These are phyloP conservation scores for Neurospora sp. DNA, from an alignment of 495 filamentous ascomycete genomes.

Conservation along the genomic window DNA sequence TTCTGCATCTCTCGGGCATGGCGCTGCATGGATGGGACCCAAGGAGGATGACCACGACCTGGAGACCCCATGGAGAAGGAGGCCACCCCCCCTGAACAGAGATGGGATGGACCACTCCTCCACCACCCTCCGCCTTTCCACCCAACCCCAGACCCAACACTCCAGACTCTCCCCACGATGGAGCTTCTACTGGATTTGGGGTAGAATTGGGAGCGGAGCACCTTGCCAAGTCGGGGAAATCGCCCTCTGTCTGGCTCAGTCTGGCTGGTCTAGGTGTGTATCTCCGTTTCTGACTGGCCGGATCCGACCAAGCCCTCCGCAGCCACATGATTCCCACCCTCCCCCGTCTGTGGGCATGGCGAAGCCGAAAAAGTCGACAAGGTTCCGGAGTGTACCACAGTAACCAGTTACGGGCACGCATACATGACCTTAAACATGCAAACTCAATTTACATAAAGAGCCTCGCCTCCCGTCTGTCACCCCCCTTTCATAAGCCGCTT, in stretches of 20 bases:
- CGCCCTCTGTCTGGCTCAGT: constrained; percentile 11
- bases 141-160: background rate
- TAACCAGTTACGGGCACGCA: background rate
- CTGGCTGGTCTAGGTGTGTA: background rate
- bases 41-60: background rate
- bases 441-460: background rate
- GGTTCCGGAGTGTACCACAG: background rate
- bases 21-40: background rate
- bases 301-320: constrained; percentile 5
- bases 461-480: background rate
- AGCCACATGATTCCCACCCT: background rate
- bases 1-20: background rate
- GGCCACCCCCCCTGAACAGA: background rate
- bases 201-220: background rate
- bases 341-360: background rate
- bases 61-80: background rate
- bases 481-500: background rate
- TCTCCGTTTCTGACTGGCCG: constrained; percentile 14
- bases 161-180: background rate
- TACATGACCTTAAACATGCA: background rate
- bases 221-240: constrained; percentile 23
- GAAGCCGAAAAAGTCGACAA: background rate
- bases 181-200: background rate
- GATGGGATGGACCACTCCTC: background rate
- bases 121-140: background rate